phyloP scores from a whole-genome alignment of 2,329 filamentous ascomycete species.

The Sporothrix sp. region DNA sequence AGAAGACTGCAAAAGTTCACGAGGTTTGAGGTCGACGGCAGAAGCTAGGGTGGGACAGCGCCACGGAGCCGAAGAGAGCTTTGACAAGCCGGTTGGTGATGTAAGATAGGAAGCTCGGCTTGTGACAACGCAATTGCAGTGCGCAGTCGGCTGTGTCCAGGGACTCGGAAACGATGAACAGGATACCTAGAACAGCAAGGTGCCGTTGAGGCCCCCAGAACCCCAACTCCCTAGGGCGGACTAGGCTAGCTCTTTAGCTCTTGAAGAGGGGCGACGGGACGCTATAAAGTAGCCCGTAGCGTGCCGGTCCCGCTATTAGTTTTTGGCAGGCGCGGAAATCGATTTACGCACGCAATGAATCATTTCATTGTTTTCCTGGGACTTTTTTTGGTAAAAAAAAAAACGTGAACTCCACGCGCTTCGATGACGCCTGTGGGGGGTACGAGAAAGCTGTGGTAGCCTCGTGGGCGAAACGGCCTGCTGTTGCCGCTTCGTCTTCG shows the following conservation, averaged over 20 bases:
- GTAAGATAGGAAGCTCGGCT: not conserved
- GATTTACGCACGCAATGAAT: slow-evolving; percentile 5
- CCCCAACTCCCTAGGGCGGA: not conserved
- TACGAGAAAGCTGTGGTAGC: no score
- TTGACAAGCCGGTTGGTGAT: not conserved
- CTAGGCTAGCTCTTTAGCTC: no score
- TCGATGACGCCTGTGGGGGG: no score
- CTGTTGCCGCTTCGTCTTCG: no score
- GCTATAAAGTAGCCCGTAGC: not conserved
- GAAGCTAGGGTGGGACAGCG: not conserved
- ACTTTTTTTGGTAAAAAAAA: no score
- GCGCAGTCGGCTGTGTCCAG: not conserved
- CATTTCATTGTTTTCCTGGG: not conserved
- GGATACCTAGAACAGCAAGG: slow-evolving; percentile 9
- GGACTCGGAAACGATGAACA: not conserved
- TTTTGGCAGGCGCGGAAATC: not conserved
- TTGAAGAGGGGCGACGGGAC: not conserved
- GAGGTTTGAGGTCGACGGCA: not conserved
- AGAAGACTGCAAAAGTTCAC: not conserved
- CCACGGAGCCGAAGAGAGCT: not conserved
- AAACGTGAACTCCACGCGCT: no score
- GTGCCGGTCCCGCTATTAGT: no score
- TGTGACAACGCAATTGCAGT: not conserved
- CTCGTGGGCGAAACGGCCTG: no score
- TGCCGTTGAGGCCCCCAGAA: not conserved